These are phyloP conservation scores for Sphaerosporella brunnea DNA, from an alignment of 495 filamentous ascomycete species.

Conservation along the genomic window DNA sequence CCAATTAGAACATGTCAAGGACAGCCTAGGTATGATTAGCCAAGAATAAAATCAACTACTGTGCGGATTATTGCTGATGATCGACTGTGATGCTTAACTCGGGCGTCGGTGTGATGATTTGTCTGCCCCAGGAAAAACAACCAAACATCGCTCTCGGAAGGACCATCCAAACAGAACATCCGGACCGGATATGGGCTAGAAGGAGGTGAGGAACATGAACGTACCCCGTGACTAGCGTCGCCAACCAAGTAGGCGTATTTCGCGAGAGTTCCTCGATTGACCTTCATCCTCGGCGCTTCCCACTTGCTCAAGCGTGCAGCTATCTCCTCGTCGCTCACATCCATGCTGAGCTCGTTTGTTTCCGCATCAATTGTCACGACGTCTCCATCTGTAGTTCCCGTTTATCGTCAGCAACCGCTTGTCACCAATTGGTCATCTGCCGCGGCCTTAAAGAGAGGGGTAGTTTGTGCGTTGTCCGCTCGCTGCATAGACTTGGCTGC, in stretches of 20 bases:
- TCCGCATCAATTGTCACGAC: slow-evolving; percentile 72
- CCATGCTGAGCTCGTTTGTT: slow-evolving; percentile 54
- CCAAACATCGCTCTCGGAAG: neutral
- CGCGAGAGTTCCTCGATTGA: slow-evolving; percentile 72
- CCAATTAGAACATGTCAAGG: slow-evolving; percentile 22
- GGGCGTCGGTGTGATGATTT: slow-evolving; percentile 21
- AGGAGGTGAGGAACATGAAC: slow-evolving; percentile 6
- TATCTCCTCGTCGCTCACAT: slow-evolving; percentile 61
- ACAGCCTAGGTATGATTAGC: slow-evolving; percentile 23
- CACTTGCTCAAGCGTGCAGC: slow-evolving; percentile 46
- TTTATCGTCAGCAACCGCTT: neutral
- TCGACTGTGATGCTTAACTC: slow-evolving; percentile 11
- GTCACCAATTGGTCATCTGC: neutral
- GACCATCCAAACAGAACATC: neutral
- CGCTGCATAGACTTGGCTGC: neutral
- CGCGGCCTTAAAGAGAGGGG: neutral
- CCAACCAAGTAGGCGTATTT: slow-evolving; percentile 71
- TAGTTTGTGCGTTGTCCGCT: slow-evolving; percentile 3
- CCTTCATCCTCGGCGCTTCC: slow-evolving; percentile 52
- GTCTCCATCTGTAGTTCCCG: slow-evolving; percentile 43
- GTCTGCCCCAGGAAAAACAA: slow-evolving; percentile 7
- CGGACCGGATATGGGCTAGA: neutral
- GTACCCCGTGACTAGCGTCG: slow-evolving; percentile 50
- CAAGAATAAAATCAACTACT: slow-evolving; percentile 10
- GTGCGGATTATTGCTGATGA: slow-evolving; percentile 17